Base-by-base conservation (phyloP, 1,284 basidiomycete species). In the Cryptococcus sp. region DNA sequence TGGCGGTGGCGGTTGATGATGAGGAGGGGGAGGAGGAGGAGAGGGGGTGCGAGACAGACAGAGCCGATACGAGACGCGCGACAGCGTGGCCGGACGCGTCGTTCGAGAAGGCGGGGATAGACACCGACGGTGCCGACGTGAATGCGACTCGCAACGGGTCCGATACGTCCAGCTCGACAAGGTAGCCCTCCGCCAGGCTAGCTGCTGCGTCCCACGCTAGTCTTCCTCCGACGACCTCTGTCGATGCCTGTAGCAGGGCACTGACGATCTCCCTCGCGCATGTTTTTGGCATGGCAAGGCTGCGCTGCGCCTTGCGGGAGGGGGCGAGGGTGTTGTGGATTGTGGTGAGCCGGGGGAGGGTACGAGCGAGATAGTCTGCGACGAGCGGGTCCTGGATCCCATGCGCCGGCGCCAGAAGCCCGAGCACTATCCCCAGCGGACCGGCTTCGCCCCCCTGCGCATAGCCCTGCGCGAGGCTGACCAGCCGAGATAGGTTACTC, bases 401-500 rank as follows among this genome's bases (percentile, higher is more conserved):
- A 28, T 50, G 1, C 18, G 57, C 45, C 11, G n/a, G 20, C 8
- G 56, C 24, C 18, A 68, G 45, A 8, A 68, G 54, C 24, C 64
- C 62, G 12, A 68, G 50, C 11, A 54, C 38, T 24, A 48, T n/a
- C 21, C 51, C 55, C 24, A 66, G 48, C 4, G 38, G 47, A 37
- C 50, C 50, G 33, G 35, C n/a, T 23, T 50, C 57, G 9, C 51
- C 51, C 6, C 33, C 46, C 12, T 4, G 40, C 8, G 54, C 46
- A 38, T 28, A 53, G 16, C 15, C 5, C 33, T 63, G 45, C 2
- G 56, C 60, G 20, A 52, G 6, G 1, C 54, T 56, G 2, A 66
- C 8, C 46, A 67, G 33, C 35, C 55, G 48, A 2, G 52, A 18
- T 4, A 64, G 46, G 46, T 64, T 64, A 50, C 65, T 67, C 40